These are phyloP conservation scores for Goffeauzyma gilvescens DNA, from an alignment of 768 basidiomycete genomes.

Conservation along the genomic window DNA sequence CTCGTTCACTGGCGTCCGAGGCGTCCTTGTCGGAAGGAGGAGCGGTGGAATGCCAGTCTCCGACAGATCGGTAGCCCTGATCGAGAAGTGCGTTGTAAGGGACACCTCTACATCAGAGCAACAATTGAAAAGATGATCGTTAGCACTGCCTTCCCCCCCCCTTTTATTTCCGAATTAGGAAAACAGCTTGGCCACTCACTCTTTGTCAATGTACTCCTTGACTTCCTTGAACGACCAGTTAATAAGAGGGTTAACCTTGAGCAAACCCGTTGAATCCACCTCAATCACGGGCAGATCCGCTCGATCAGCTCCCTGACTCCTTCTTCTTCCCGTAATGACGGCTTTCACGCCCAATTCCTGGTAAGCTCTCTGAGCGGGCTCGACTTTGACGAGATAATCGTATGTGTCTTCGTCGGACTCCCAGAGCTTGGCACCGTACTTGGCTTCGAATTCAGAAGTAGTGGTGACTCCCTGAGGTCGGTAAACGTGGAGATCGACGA, in stretches of 20 bases:
- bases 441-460: constrained; percentile 54
- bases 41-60: constrained; percentile 93
- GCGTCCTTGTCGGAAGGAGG: constrained; percentile 33
- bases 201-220: constrained; percentile 60
- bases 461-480: constrained; percentile 53
- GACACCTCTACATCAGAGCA: constrained; percentile 38
- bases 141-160: background rate
- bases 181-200: constrained; percentile 36
- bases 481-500: constrained; percentile 54
- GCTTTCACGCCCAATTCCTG: constrained; percentile 54
- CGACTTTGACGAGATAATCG: constrained; percentile 88
- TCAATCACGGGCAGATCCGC: constrained; percentile 66
- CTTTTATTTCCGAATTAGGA: background rate
- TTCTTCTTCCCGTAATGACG: constrained; percentile 85
- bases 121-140: background rate
- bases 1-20: constrained; percentile 58
- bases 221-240: constrained; percentile 70
- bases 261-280: constrained; percentile 66
- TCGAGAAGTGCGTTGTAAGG: constrained; percentile 72
- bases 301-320: constrained; percentile 83
- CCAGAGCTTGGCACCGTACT: constrained; percentile 68
- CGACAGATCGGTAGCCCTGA: constrained; percentile 84
- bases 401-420: constrained; percentile 68
- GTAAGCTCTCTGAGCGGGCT: constrained; percentile 80
- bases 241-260: constrained; percentile 88